These are phyloP conservation scores for Rosa multiflora DNA, from an alignment of 306 rosid genomes.

Conservation along the genomic window DNA sequence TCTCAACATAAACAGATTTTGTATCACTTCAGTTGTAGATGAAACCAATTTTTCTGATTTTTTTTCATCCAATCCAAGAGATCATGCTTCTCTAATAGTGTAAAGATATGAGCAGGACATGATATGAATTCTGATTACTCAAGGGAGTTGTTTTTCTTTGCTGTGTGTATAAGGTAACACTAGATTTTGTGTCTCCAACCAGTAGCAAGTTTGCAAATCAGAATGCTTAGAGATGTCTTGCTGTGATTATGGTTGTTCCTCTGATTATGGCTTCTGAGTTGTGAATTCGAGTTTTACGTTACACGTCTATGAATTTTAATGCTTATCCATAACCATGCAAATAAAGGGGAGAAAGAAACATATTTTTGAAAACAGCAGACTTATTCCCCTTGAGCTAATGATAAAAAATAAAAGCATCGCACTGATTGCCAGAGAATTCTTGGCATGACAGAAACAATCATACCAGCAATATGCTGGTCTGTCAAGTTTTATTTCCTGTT, in stretches of 20 bases:
- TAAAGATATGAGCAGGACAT: background rate
- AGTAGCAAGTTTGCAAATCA: background rate
- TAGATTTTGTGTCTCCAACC: background rate
- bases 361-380: too few species aligned
- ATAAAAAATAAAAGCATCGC: too few species aligned
- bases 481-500: background rate
- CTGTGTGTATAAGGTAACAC: background rate
- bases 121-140: background rate
- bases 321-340: background rate
- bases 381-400: too few species aligned
- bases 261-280: too few species aligned
- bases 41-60: background rate
- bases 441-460: too few species aligned
- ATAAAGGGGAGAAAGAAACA: background rate
- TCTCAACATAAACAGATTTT: conserved; percentile 6
- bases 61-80: background rate
- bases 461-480: background rate
- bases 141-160: background rate
- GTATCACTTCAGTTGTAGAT: conserved; percentile 2
- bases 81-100: background rate
- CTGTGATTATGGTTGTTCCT: background rate
- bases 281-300: background rate
- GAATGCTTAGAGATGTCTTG: background rate
- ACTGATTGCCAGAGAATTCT: too few species aligned
- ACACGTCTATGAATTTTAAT: background rate